These are phyloP conservation scores for Ganoderma boninense DNA, from an alignment of 1,284 basidiomycete genomes.

Conservation along the genomic window DNA sequence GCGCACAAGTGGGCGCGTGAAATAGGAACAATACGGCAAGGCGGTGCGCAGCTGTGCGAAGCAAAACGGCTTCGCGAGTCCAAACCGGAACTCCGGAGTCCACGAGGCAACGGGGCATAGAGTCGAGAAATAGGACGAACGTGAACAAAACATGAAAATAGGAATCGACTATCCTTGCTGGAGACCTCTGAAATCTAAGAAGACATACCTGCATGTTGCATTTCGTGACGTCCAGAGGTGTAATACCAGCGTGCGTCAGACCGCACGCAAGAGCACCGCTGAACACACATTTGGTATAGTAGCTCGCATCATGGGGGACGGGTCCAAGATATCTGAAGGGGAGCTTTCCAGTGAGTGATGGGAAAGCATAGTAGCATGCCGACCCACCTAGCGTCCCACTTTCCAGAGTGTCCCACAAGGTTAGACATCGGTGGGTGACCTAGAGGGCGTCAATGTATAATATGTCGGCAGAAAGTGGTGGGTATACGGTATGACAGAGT, in stretches of 20 bases:
- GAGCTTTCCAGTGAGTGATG: constrained; percentile 15
- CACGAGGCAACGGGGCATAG: too few species aligned
- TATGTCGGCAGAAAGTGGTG: too few species aligned
- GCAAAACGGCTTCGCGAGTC: too few species aligned
- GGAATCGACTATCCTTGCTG: too few species aligned
- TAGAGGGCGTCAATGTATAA: constrained; percentile 16
- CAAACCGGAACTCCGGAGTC: too few species aligned
- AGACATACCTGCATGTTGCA: constrained; percentile 95
- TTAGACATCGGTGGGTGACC: constrained; percentile 44
- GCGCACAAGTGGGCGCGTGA: too few species aligned
- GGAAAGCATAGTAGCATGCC: neutral
- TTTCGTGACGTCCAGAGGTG: constrained; percentile 95
- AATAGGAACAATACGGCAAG: too few species aligned
- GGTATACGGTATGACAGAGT: too few species aligned
- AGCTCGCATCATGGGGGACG: constrained; percentile 74
- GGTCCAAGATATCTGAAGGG: constrained; percentile 66
- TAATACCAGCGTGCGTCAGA: constrained; percentile 93
- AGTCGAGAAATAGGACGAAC: too few species aligned
- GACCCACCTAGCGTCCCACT: constrained; percentile 77
- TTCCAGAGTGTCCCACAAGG: constrained; percentile 48
- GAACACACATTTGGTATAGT: constrained; percentile 85
- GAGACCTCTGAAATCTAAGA: neutral
- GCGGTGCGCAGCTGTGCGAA: too few species aligned
- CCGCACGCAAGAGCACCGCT: constrained; percentile 95
- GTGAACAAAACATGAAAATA: too few species aligned